Percentiles rank a stretch among this genome's conserved stretches.
Evolutionary conservation across 768 basidiomycete genomes (phyloP).

Genomic region (Lactarius trivialis): DNA sequence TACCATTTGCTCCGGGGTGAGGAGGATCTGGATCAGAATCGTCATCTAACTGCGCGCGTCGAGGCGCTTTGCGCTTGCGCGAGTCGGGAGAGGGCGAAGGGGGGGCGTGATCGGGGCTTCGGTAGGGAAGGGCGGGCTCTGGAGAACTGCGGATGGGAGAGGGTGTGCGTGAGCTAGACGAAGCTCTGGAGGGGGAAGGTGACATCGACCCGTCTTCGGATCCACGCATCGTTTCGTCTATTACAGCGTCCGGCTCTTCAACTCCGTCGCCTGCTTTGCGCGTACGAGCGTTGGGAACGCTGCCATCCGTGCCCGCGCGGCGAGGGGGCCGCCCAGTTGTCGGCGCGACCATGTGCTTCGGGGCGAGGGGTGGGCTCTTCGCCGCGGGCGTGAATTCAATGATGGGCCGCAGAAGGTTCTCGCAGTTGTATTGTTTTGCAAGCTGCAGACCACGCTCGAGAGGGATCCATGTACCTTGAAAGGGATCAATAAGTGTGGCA

Average conservation of each 20-base stretch:
- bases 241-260: slow-evolving; percentile 50
- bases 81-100: slow-evolving; percentile 32
- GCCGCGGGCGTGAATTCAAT: slow-evolving; percentile 89
- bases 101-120: slow-evolving; percentile 34
- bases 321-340: slow-evolving; percentile 43
- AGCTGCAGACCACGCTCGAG: slow-evolving; percentile 81
- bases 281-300: slow-evolving; percentile 37
- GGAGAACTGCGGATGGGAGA: slow-evolving; percentile 71
- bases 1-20: slow-evolving; percentile 36
- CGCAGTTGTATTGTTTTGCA: slow-evolving; percentile 91
- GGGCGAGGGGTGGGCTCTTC: slow-evolving; percentile 90
- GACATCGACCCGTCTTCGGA: slow-evolving; percentile 90
- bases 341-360: slow-evolving; percentile 86
- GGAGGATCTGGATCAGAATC: slow-evolving; percentile 39
- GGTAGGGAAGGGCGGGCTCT: slow-evolving; percentile 37
- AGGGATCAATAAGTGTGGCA: background rate
- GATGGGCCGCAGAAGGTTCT: slow-evolving; percentile 78
- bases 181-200: slow-evolving; percentile 79
- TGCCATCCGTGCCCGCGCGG: slow-evolving; percentile 24
- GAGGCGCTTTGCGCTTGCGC: slow-evolving; percentile 42
- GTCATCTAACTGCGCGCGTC: slow-evolving; percentile 40
- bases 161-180: slow-evolving; percentile 89
- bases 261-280: slow-evolving; percentile 44
- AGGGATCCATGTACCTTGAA: slow-evolving; percentile 94
- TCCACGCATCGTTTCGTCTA: slow-evolving; percentile 55